phyloP scores from a whole-genome alignment of 2,329 filamentous ascomycete species.

The Lecanicillium sp. region DNA sequence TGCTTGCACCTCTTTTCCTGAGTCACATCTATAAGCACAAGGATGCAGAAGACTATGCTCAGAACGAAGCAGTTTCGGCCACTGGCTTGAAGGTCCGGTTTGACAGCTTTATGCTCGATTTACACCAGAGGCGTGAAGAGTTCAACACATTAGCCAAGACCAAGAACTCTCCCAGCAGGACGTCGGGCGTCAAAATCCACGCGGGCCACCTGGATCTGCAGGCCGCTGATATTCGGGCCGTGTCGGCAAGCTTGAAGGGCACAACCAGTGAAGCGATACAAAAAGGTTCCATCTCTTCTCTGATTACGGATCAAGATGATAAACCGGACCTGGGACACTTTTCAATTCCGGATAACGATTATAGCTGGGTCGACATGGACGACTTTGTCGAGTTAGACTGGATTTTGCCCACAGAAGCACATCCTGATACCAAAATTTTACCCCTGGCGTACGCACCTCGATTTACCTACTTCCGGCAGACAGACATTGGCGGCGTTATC shows the following conservation, averaged over 20 bases:
- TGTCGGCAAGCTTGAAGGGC: constrained; percentile 83
- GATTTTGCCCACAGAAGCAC: constrained; percentile 84
- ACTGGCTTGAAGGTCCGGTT: constrained; percentile 95
- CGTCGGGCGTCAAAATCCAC: constrained; percentile 92
- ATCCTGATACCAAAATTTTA: constrained; percentile 89
- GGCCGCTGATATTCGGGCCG: constrained; percentile 83
- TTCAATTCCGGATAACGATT: constrained; percentile 90
- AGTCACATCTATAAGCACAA: constrained; percentile 99
- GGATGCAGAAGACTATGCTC: constrained; percentile 78
- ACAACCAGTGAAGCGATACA: constrained; percentile 73
- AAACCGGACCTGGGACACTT: constrained; percentile 77
- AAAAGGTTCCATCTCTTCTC: constrained; percentile 45
- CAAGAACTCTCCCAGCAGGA: constrained; percentile 69
- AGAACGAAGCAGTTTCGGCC: constrained; percentile 66
- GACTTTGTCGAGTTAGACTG: constrained; percentile 98
- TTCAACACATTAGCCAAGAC: constrained; percentile 78
- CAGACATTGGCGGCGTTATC: constrained; percentile 78
- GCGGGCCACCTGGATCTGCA: constrained; percentile 89
- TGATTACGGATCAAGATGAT: constrained; percentile 49
- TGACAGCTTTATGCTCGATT: constrained; percentile 94
- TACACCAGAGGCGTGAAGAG: constrained; percentile 90
- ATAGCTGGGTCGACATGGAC: constrained; percentile 98
- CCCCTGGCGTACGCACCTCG: constrained; percentile 90
- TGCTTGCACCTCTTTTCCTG: constrained; percentile 87
- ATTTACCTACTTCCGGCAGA: constrained; percentile 95